A percentile compares a stretch with the other conserved stretches of the same genome.
phyloP scores from a whole-genome alignment of 129 eudicot genomes.

The Flaveria robusta region DNA sequence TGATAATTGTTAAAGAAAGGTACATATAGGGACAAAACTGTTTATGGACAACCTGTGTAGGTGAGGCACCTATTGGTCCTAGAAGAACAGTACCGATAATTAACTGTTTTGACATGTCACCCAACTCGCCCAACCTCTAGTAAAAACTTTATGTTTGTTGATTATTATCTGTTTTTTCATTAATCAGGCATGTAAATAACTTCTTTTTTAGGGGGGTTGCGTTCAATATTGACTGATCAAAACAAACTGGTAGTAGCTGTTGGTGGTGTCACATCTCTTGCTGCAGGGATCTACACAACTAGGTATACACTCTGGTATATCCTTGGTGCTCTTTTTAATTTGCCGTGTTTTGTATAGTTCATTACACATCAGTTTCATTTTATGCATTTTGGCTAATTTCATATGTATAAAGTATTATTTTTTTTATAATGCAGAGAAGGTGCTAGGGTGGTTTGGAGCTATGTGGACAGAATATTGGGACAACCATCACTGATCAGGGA shows the following conservation, averaged over 20 bases:
- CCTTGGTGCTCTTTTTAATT: not conserved
- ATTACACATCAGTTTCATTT: not conserved
- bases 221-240: constrained; percentile 90
- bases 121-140: not conserved
- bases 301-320: constrained; percentile 51
- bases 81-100: not conserved
- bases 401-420: not conserved
- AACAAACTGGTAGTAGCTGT: constrained; percentile 95
- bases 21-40: not conserved
- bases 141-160: not conserved
- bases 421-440: constrained; percentile 80
- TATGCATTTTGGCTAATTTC: not conserved
- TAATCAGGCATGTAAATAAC: constrained; percentile 3
- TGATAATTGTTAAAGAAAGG: not conserved
- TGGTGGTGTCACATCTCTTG: constrained; percentile 97
- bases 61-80: no score
- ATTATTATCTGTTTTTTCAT: not conserved
- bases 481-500: constrained; percentile 97
- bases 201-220: constrained; percentile 72
- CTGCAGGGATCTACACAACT: constrained; percentile 96
- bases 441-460: constrained; percentile 94
- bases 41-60: not conserved
- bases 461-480: constrained; percentile 95
- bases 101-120: not conserved
- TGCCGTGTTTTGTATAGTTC: not conserved